Conservation (phyloP, 306 rosid species). For the Fagus crenata region DNA sequence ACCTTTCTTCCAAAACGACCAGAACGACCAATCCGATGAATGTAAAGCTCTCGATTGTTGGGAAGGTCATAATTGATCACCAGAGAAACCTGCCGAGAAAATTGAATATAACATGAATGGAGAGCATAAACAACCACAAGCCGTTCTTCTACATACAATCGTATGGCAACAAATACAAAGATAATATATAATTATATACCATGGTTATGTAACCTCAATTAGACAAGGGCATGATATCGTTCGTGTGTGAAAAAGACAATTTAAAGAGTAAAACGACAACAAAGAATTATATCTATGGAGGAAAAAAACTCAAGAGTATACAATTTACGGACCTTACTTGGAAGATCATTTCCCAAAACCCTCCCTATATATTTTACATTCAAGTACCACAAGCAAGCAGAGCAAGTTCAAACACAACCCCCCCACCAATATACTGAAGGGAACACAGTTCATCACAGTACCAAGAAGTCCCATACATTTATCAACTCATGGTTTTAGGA, state of each 20-base stretch:
- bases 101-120: background rate
- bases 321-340: background rate
- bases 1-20: conserved; percentile 99
- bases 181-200: background rate
- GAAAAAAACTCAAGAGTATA: background rate
- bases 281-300: background rate
- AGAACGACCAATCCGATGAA: conserved; percentile 96
- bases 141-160: conserved; percentile 1
- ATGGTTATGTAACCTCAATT: background rate
- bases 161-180: background rate
- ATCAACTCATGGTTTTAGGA: background rate
- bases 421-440: background rate
- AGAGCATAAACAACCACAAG: conserved; percentile 9
- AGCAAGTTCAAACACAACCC: background rate
- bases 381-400: background rate
- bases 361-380: background rate
- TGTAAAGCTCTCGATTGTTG: conserved; percentile 95
- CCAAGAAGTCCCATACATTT: background rate
- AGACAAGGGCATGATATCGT: background rate
- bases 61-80: conserved; percentile 98
- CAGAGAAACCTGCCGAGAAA: conserved; percentile 67
- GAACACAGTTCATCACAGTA: background rate
- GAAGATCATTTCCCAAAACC: background rate
- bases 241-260: background rate
- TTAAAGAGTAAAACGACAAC: background rate